Conservation (phyloP, 208 protist species). For the Strigomonas galati region DNA sequence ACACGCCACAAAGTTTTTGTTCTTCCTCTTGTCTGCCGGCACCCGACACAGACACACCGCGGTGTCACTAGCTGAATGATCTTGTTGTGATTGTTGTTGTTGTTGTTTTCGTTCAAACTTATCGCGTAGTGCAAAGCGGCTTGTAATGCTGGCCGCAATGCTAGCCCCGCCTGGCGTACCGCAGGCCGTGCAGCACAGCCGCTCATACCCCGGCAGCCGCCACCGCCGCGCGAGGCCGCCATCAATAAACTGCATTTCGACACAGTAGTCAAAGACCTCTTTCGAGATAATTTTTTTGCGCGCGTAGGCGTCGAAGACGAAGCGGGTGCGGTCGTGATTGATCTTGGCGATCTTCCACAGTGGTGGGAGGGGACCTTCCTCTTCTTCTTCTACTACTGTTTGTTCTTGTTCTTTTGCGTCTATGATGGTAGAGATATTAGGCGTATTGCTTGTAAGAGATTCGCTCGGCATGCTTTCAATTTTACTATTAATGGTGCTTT, state of each 20-base stretch:
- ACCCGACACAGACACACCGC: slow-evolving; percentile 81
- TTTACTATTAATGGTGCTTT: no score
- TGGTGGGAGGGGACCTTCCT: slow-evolving; percentile 37
- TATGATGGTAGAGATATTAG: not conserved
- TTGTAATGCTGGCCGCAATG: slow-evolving; percentile 40
- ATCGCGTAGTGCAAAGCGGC: slow-evolving; percentile 56
- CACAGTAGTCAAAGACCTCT: slow-evolving; percentile 83
- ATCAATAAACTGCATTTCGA: slow-evolving; percentile 85
- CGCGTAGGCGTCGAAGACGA: slow-evolving; percentile 67
- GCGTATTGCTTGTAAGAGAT: no score
- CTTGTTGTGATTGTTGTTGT: slow-evolving; percentile 6
- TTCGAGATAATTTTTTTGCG: slow-evolving; percentile 42
- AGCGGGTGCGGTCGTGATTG: slow-evolving; percentile 78
- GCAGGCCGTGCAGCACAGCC: slow-evolving; percentile 79
- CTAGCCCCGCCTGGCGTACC: slow-evolving; percentile 65
- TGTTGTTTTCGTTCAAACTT: slow-evolving; percentile 31
- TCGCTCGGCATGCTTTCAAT: no score
- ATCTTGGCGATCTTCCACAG: slow-evolving; percentile 79
- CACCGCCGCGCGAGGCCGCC: slow-evolving; percentile 68
- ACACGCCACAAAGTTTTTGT: slow-evolving; percentile 58
- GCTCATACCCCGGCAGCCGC: slow-evolving; percentile 79
- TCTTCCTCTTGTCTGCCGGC: slow-evolving; percentile 51
- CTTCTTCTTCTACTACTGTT: slow-evolving; percentile 1
- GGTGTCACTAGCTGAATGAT: no score
- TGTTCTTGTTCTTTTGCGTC: not conserved